Evolutionary conservation across 306 rosid genomes (phyloP), one percentile per base, ranked within the genome.

Genomic region (Phaseolus lunatus): DNA sequence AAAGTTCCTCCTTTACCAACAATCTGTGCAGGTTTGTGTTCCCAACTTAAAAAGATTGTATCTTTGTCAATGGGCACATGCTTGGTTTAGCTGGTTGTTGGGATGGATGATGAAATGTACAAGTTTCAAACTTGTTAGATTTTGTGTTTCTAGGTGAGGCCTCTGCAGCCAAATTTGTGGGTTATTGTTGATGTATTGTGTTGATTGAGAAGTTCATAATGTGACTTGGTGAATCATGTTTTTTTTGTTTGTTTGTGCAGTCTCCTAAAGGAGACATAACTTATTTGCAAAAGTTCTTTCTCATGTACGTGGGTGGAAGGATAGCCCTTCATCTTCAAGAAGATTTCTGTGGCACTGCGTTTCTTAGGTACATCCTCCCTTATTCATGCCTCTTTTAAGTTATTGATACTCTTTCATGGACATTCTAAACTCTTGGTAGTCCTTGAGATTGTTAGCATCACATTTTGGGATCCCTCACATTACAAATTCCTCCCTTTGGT

Each of bases 241-340:
- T 73, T 82, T 22, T 76, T 22, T 76, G 49, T 67, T n/a, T 86
- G 85, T 75, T 31, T 22, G 23, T 84, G 84, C 89, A 92, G 97
- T 92, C 93, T 43, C 98, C 96, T 52, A 92, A 94, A 86, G 96
- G 98, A 80, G 97, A 94, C 73, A 89, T 94, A 43, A 94, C 93
- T 79, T 92, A 92, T 79, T 26, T 94, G 95, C 96, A 86, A 82
- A 92, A 90, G 86, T 94, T 94, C 87, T 92, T 92, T 85, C 83
- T 92, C 87, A 86, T 78, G 89, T 94, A 90, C 77, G 97, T 92
- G 45, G 97, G 96, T 76, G 96, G 96, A 78, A 92, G 97, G 82
- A 37, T 83, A 72, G 95, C 97, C 31, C 91, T 94, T 59, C 95
- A 94, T 86, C 88, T 90, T 80, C 97, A 90, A 85, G 97, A 94